Evolutionary conservation across 2,329 filamentous ascomycete species (phyloP), one percentile per base, ranked within the genome.

Genomic region (Aulographum hederae): DNA sequence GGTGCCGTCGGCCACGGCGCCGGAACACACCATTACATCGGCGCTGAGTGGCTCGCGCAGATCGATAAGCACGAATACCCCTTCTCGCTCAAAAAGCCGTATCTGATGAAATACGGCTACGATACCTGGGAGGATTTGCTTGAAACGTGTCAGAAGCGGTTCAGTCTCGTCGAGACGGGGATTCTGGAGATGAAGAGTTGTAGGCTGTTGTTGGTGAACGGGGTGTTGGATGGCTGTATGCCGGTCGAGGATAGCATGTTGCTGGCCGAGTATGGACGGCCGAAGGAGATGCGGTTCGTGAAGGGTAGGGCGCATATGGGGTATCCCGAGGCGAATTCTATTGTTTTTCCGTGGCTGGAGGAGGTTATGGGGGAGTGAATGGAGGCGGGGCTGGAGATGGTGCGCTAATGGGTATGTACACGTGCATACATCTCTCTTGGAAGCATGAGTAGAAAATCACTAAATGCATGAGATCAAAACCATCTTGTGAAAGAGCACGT

Each of bases 51-150:
- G 73, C 48, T 78, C 23, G 60, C 64, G 32, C 62, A 57, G 40
- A 69, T 67, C 0, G 69, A 77, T 39, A 64, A 68, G 14, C 71
- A 77, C 40, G 73, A 78, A 51, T 78, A 75, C 46, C 70, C 71
- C 2, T 75, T 74, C 41, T 41, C 16, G 6, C 51, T 56, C 63
- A 38, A 50, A 55, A 52, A 3, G n/a, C 8, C 21, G n/a, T 25
- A 25, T 25, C n/a, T 25, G 21, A 25, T 35, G 19, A 32, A 32
- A 3, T 69, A 74, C 40, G 73, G 73, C 3, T 78, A 67, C 40
- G 47, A 47, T 10, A 59, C 53, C 20, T 61, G 65, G 2, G 63
- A 65, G n/a, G 66, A 66, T 15, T 70, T 72, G 40, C 50, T 62
- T 28, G 51, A 58, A 5, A 56, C 62, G 0, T 65, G 61, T 15